Base-by-base conservation (phyloP, 2,329 filamentous ascomycete genomes). In the Westerdykella sp. region DNA sequence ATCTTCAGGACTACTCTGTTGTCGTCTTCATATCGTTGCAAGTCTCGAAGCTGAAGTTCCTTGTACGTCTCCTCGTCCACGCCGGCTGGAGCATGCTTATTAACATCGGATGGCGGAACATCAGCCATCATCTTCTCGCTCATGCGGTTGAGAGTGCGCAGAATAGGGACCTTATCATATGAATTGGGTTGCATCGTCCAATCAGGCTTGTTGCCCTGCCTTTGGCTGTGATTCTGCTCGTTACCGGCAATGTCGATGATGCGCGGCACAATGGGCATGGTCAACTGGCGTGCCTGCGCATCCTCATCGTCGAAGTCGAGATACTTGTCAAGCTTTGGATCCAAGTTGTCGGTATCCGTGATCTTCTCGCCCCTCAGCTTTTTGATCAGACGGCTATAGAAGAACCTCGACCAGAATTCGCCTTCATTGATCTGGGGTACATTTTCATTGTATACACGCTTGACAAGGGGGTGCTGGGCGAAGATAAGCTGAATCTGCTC, bases 401-500 rank as follows among this genome's bases (percentile, higher is more conserved):
- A 97, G 69, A 98, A 98, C 12, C 87, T 79, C 5, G 85, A 85
- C 90, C 91, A 98, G 63, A 98, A 98, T 39, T 87, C 81, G 43
- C 76, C 75, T 57, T 95, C 87, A 21, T 77, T 81, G 32, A 94
- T 68, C 5, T 87, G 89, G 0, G 65, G 65, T 4, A 96, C 89
- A 52, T 90, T 88, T 61, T 96, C 90, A 60, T 97, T 88, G 67
- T 96, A 97, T 6, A 95, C 86, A 15, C 83, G 81, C 63, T 87
- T 86, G 46, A 98, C 84, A 1, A 98, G 74, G 2, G 93, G 89
- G 66, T 98, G 91, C 65, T 97, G 93, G 47, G 79, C 82, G 67
- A 98, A 90, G 41, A 98, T 93, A 60, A 95, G 80, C 59, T 90
- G 85, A 40, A 97, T 87, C 67, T 97, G 90, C 67, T 96, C 90